Base-by-base conservation (phyloP, 257 asterid species). In the Plantago ovata region DNA sequence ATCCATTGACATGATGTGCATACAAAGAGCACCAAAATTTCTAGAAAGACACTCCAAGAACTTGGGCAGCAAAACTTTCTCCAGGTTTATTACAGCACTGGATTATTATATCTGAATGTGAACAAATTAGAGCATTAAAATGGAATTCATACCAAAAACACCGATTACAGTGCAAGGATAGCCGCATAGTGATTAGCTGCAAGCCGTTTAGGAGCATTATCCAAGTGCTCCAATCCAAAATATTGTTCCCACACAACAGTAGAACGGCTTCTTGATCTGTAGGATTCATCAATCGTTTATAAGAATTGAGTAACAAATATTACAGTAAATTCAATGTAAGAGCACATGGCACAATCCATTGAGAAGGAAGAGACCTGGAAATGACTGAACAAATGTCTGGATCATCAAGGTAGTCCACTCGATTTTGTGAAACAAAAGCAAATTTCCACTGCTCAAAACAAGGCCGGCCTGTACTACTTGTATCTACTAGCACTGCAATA, bases 171-270 rank as follows among this genome's bases (percentile, higher is more conserved):
- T 42, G 62, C 56, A 24, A 47, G 42, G 45, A 44, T 9, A 71
- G 74, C 85, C 85, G n/a, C n/a, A n/a, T n/a, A n/a, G n/a, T 82
- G 83, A 68, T 64, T 72, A 45, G 76, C 70, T 28, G 73, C 58
- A 56, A 67, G 72, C 58, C 76, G 74, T 64, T 76, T 81, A 39
- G 84, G 77, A 58, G 79, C 50, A 63, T 62, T 62, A 45, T 75
- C 82, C 32, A 69, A 41, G 68, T 82, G 89, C 71, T 82, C 83
- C 72, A 82, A 62, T 54, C 89, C 89, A 51, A 82, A 83, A 72
- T 79, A 79, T 73, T 74, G 85, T 71, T 79, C 89, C 83, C 80
- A 72, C 58, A 74, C 76, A 66, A 66, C 69, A 64, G 50, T 58
- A 55, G 58, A 49, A 47, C 75, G 79, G 42, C 73, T 74, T 66